Base-by-base conservation (phyloP, 768 basidiomycete genomes). In the Tylopilus rubrobrunneus region DNA sequence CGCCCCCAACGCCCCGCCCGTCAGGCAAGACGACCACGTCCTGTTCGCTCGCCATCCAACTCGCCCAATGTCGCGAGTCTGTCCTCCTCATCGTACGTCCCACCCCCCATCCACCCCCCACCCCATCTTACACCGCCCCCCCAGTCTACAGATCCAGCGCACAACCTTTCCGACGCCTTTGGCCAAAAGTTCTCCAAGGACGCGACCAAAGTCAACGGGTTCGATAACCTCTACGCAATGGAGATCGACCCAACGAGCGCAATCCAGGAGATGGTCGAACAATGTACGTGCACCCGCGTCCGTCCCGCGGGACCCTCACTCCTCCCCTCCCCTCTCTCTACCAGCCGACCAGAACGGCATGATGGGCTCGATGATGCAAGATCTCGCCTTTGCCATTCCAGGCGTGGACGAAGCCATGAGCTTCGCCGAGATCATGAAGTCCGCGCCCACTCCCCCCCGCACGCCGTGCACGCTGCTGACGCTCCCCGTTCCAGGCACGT, bases 401-500 rank as follows among this genome's bases (percentile, higher is more conserved):
- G 97, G 97, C 74, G 96, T 99, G 12, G 97, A 99, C 65, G 97
- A 99, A 73, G 97, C 97, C 4, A 98, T 99, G 97, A 94, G 93
- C 58, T 99, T 99, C 63, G 97, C 97, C 0, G 97, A 99, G 72
- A 97, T 99, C 70, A 99, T 98, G 97, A 99, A 98, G 96, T 97
- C 5, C 55, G 53, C 7, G 7, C 40, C 37, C 11, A 31, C 49
- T 36, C 23, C 11, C 45, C 21, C 4, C 33, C 5, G 31, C 7
- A 6, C 11, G n/a, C 25, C 9, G 33, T 12, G 25, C 21, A 17
- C 14, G 19, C 29, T 31, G 19, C 53, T 62, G 17, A 66, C 17
- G 2, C 10, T 17, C 31, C 31, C 31, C 31, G 1, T 39, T 34
- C 9, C 63, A 98, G 95, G 70, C 96, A 99, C 71, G 97, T 99